A percentile compares a stretch with the other conserved stretches of the same genome.
These are phyloP conservation scores for Candida easanensis DNA, from an alignment of 805 yeast genomes.

Conservation along the genomic window DNA sequence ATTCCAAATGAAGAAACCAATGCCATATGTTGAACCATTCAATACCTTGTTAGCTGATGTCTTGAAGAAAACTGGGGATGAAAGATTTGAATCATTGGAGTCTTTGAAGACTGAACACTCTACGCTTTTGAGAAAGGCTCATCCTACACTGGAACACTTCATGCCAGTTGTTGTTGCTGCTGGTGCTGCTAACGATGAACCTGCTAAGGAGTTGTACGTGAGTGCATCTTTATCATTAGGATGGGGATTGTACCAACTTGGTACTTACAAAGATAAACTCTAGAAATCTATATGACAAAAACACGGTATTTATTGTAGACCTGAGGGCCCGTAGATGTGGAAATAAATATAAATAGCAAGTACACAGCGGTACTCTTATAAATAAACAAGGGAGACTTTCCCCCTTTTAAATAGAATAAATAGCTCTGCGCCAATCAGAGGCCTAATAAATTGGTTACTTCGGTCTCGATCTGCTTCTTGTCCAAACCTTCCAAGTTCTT, in stretches of 20 bases:
- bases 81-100: slow-evolving; percentile 37
- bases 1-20: slow-evolving; percentile 20
- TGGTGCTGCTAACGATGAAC: slow-evolving; percentile 42
- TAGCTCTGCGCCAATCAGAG: slow-evolving; percentile 1
- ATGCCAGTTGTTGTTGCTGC: slow-evolving; percentile 64
- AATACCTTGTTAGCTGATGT: slow-evolving; percentile 43
- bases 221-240: slow-evolving; percentile 49
- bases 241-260: slow-evolving; percentile 66
- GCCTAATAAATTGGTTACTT: slow-evolving; percentile 21
- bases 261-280: slow-evolving; percentile 19
- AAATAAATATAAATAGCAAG: too few relatives aligned
- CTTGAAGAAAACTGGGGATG: slow-evolving; percentile 31
- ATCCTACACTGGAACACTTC: slow-evolving; percentile 78
- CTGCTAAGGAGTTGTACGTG: slow-evolving; percentile 45
- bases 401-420: background rate
- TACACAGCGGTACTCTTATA: background rate
- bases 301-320: too few relatives aligned
- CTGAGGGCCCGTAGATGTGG: too few relatives aligned
- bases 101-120: slow-evolving; percentile 31
- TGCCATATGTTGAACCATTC: slow-evolving; percentile 54
- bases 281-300: too few relatives aligned
- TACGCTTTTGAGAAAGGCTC: slow-evolving; percentile 48
- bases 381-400: slow-evolving; percentile 1
- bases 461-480: slow-evolving; percentile 22
- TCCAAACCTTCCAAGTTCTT: slow-evolving; percentile 36